Evolutionary conservation across 192 early-diverging fungal species (phyloP).

Genomic region (Podochytrium sp.): DNA sequence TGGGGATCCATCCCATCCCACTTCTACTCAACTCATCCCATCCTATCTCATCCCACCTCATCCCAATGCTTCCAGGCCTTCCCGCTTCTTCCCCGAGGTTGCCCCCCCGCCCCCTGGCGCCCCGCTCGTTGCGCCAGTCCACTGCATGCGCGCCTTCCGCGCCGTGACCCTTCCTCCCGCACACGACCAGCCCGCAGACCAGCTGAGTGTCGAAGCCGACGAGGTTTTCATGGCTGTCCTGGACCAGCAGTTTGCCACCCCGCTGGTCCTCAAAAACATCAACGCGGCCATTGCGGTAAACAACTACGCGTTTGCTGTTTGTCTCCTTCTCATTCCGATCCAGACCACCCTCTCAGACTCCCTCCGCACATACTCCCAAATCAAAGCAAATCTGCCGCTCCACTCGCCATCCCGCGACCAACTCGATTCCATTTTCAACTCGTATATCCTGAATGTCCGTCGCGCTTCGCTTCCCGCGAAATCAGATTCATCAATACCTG

Average conservation of each 20-base stretch:
- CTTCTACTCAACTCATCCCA: background rate
- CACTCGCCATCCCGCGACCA: background rate
- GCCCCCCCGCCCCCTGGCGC: background rate
- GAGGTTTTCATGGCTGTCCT: constrained; percentile 16
- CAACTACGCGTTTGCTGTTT: background rate
- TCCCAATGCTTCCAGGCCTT: background rate
- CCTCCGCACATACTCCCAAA: background rate
- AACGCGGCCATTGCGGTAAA: background rate
- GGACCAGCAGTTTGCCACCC: constrained; percentile 1
- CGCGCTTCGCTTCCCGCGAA: background rate
- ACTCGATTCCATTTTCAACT: background rate
- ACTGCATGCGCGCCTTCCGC: constrained; percentile 1
- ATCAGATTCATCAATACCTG: background rate
- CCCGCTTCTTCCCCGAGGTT: constrained; percentile 18
- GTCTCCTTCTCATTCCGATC: background rate
- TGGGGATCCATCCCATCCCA: background rate
- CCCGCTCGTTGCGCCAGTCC: constrained; percentile 4
- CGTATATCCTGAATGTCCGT: background rate
- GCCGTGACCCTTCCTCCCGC: background rate
- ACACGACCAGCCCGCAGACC: background rate
- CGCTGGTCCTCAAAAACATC: background rate
- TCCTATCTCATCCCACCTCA: too few relatives aligned
- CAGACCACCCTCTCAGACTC: background rate
- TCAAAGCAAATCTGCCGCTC: background rate
- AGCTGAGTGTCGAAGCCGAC: background rate